Evolutionary conservation across 129 eudicot genomes (phyloP), one percentile per base, ranked within the genome.

Genomic region (Rutidosis leptorrhynchoides): DNA sequence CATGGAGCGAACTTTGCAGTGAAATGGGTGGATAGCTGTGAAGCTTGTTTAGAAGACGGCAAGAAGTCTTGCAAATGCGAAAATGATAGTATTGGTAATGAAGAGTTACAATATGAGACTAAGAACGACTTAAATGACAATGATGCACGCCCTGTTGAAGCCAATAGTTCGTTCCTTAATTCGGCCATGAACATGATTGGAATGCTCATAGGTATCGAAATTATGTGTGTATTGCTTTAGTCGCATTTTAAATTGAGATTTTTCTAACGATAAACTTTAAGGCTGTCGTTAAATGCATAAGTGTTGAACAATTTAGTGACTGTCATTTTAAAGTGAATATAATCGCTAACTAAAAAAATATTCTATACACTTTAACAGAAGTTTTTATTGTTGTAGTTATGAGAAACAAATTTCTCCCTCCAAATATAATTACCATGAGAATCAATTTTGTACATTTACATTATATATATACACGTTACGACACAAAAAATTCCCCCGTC

Each of bases 131-230:
- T 33, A 12, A 58, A 65, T 27, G 71, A 68, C 17, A 55, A 22
- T 2, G 75, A 70, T 27, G 30, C 46, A 15, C 69, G 2, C 10
- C 69, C 65, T 0, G 42, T n/a, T 4, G 74, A 62, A 37, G 74
- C 75, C 12, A 79, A 71, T 30, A 78, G 88, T 54, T 86, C 97
- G 42, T 87, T 90, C 35, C 65, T 81, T 74, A 91, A 87, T 62
- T 80, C 93, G 1, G 95, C 84, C 15, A 37, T 81, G 77, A 90
- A 87, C 66, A 90, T 90, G 97, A 69, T 63, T n/a, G 97, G 97
- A 59, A 90, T 84, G 97, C 90, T 90, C 60, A 84, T 90, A 73
- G 97, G 97, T 90, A 78, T 19, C 9, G 24, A 3, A 21, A 25
- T 1, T 12, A 7, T 55, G 21, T 25, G 11, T 26, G 16, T 48